Conservation (phyloP, 345 rosid species). For the Brassica carinata region DNA sequence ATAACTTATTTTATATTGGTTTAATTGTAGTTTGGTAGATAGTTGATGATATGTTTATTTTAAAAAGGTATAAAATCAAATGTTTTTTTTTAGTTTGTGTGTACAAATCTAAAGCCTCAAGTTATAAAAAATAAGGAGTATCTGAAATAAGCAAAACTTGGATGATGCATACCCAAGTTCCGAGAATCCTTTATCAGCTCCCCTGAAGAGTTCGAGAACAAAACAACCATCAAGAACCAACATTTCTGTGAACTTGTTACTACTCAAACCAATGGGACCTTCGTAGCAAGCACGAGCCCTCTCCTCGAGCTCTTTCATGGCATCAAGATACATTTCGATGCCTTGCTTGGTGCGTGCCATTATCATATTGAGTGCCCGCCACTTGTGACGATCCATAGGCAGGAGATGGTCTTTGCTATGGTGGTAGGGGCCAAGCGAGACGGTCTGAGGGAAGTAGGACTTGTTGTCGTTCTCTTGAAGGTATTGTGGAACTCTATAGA, state of each 20-base stretch:
- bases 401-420: slow-evolving; percentile 61
- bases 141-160: background rate
- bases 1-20: too few relatives aligned
- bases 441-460: slow-evolving; percentile 71
- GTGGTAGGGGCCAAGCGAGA: slow-evolving; percentile 81
- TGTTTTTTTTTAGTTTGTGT: too few relatives aligned
- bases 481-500: slow-evolving; percentile 32
- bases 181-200: slow-evolving; percentile 63
- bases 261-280: slow-evolving; percentile 53
- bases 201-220: slow-evolving; percentile 67
- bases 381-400: slow-evolving; percentile 75
- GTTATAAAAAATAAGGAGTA: too few relatives aligned
- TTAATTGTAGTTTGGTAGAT: too few relatives aligned
- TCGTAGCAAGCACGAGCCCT: slow-evolving; percentile 66
- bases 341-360: slow-evolving; percentile 55
- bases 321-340: slow-evolving; percentile 56
- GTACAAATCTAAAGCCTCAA: too few relatives aligned
- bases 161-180: slow-evolving; percentile 45
- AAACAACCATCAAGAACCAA: slow-evolving; percentile 86
- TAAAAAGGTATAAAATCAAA: too few relatives aligned
- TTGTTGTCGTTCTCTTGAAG: slow-evolving; percentile 56
- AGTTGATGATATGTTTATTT: too few relatives aligned
- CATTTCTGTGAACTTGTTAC: slow-evolving; percentile 79
- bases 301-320: slow-evolving; percentile 66
- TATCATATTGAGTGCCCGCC: slow-evolving; percentile 67